A percentile compares a stretch with the other conserved stretches of the same genome.
phyloP scores from a whole-genome alignment of 371 early-diverging fungal species.

The Synchytrium microbalum region DNA sequence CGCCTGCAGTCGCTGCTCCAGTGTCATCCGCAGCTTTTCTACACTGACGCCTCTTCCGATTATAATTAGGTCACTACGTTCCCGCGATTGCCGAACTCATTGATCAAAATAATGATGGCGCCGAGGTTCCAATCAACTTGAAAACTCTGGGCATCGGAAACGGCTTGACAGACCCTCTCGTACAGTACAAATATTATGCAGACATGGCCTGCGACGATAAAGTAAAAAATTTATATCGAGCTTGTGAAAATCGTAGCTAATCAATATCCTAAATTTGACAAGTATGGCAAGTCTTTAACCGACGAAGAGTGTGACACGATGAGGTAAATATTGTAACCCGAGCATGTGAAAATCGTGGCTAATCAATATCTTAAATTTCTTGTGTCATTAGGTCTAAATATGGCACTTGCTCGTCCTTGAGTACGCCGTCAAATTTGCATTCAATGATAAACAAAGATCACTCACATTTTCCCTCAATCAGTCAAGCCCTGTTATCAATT shows the following conservation, averaged over 20 bases:
- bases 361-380: neutral
- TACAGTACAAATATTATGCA: slow-evolving; percentile 85
- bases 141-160: slow-evolving; percentile 82
- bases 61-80: slow-evolving; percentile 51
- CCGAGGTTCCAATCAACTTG: slow-evolving; percentile 47
- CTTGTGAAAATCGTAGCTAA: neutral
- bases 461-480: too few species aligned
- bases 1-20: too few species aligned
- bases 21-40: neutral
- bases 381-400: neutral
- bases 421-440: too few species aligned
- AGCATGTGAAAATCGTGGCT: too few species aligned
- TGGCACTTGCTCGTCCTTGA: neutral
- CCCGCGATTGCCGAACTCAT: slow-evolving; percentile 58
- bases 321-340: slow-evolving; percentile 44
- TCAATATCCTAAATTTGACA: slow-evolving; percentile 4
- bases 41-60: slow-evolving; percentile 9
- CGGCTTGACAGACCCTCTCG: slow-evolving; percentile 80
- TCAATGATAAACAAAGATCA: too few species aligned
- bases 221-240: neutral
- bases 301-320: slow-evolving; percentile 60
- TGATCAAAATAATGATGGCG: slow-evolving; percentile 50
- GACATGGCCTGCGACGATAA: slow-evolving; percentile 72
- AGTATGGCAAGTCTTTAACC: slow-evolving; percentile 66
- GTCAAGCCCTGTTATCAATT: neutral